Evolutionary conservation across 305 asterid genomes (phyloP).

Genomic region (Fraxinus ornus): DNA sequence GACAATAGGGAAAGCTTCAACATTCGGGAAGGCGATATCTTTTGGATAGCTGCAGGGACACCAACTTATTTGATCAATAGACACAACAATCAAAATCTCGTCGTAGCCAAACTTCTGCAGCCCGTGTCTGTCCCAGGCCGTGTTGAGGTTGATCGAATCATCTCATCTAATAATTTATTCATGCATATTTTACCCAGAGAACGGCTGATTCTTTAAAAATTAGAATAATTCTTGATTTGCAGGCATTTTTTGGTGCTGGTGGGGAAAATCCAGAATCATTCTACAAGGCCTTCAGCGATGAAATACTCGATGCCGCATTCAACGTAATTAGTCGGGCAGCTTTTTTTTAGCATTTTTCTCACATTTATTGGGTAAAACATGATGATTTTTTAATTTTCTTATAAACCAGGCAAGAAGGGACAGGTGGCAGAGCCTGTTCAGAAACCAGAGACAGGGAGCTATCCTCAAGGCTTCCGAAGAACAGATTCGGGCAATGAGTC

Average conservation of each 20-base stretch:
- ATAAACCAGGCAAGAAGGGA: slow-evolving; percentile 39
- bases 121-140: slow-evolving; percentile 53
- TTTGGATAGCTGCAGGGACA: slow-evolving; percentile 54
- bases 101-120: slow-evolving; percentile 47
- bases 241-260: slow-evolving; percentile 62
- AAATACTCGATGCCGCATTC: slow-evolving; percentile 64
- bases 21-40: slow-evolving; percentile 50
- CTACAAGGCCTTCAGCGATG: slow-evolving; percentile 53
- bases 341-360: not conserved
- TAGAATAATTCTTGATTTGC: not conserved
- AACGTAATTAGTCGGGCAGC: slow-evolving; percentile 35
- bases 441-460: slow-evolving; percentile 47
- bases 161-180: not conserved
- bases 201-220: not conserved
- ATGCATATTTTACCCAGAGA: not conserved
- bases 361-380: not conserved
- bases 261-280: slow-evolving; percentile 52
- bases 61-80: slow-evolving; percentile 54
- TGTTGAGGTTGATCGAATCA: slow-evolving; percentile 36
- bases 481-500: slow-evolving; percentile 56
- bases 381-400: not conserved
- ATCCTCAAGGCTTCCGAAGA: slow-evolving; percentile 57
- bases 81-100: slow-evolving; percentile 35
- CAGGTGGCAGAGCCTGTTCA: slow-evolving; percentile 37
- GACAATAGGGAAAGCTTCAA: slow-evolving; percentile 55